Conservation (phyloP, 2,329 filamentous ascomycete genomes). For the Acephala macrosclerotiorum region DNA sequence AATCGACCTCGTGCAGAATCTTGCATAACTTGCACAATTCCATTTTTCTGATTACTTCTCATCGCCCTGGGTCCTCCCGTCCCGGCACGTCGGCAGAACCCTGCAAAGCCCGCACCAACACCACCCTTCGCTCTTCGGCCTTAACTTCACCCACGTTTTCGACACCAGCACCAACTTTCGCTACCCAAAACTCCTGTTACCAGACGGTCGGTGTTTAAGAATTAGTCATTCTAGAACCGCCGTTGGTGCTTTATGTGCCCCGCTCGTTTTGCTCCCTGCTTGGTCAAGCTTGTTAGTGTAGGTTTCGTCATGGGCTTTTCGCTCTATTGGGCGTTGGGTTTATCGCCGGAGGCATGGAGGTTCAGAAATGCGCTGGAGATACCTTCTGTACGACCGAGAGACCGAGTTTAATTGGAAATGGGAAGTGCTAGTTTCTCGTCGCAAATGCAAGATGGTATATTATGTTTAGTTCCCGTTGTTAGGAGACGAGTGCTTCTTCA, state of each 20-base stretch:
- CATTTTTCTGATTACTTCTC: not conserved
- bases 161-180: not conserved
- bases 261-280: not conserved
- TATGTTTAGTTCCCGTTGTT: not conserved
- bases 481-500: not conserved
- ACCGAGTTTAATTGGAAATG: slow-evolving; percentile 4
- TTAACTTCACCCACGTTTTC: not conserved
- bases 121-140: slow-evolving; percentile 6
- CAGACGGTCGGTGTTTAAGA: not conserved
- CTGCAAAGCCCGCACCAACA: not conserved
- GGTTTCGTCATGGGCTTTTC: not conserved
- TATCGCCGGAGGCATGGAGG: not conserved
- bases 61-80: slow-evolving; percentile 7
- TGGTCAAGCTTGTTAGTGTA: slow-evolving; percentile 1
- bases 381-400: slow-evolving; percentile 1
- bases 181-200: not conserved
- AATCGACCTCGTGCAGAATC: too few relatives aligned
- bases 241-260: too few relatives aligned
- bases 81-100: not conserved
- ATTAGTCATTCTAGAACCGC: not conserved
- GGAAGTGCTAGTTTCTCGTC: not conserved
- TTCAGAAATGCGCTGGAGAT: not conserved
- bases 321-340: not conserved
- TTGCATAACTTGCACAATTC: not conserved
- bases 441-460: not conserved